Evolutionary conservation across 176 grass and related monocot genomes (phyloP).

Genomic region (Echinochloa phyllopogon): DNA sequence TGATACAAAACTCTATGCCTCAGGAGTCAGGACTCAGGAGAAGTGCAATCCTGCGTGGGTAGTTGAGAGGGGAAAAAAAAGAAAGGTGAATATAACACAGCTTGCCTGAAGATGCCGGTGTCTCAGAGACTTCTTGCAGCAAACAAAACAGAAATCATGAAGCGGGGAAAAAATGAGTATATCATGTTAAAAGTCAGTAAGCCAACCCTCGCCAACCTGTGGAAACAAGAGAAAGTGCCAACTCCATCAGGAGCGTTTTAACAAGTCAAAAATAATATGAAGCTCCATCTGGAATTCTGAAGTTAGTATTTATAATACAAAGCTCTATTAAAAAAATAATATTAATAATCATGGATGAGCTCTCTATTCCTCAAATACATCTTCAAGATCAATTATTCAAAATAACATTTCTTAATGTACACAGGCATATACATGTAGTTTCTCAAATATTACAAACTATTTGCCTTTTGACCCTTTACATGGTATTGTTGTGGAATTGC

Average conservation of each 20-base stretch:
- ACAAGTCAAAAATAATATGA: slow-evolving; percentile 7
- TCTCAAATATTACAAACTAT: background rate
- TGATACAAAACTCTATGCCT: slow-evolving; percentile 31
- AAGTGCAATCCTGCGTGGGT: slow-evolving; percentile 11
- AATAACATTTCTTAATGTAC: background rate
- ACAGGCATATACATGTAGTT: background rate
- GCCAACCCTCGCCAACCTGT: slow-evolving; percentile 58
- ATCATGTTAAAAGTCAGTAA: slow-evolving; percentile 48
- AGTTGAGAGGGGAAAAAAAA: background rate
- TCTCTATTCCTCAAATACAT: background rate
- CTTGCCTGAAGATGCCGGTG: slow-evolving; percentile 10
- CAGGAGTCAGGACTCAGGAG: slow-evolving; percentile 12
- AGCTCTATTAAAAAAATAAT: too few relatives aligned
- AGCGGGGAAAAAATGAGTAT: slow-evolving; percentile 1
- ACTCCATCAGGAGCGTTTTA: background rate
- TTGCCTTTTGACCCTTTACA: background rate
- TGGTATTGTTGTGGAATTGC: background rate
- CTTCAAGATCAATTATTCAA: background rate
- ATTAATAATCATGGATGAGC: background rate
- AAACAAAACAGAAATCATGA: slow-evolving; percentile 33
- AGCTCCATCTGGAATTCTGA: background rate
- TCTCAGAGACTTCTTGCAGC: background rate
- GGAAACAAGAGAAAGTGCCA: slow-evolving; percentile 14
- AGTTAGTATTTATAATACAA: background rate
- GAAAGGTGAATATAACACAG: background rate